A percentile compares a stretch with the other conserved stretches of the same genome.
Conservation (phyloP, 2,329 filamentous ascomycete species). For the Thelonectria discophora region DNA sequence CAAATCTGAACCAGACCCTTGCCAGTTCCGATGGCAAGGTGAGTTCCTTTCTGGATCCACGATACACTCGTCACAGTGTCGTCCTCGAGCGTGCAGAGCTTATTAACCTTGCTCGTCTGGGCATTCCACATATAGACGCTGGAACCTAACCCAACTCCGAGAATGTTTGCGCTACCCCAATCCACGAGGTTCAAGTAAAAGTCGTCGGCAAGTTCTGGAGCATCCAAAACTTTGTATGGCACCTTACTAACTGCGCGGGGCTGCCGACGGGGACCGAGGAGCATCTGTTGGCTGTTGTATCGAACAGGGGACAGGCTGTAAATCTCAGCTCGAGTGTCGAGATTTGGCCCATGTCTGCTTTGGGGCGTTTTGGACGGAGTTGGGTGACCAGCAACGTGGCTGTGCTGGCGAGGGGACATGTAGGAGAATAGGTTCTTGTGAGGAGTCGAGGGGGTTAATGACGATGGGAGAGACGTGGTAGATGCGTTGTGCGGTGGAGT, state of each 20-base stretch:
- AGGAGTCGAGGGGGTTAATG: conserved; percentile 89
- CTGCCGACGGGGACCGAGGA: conserved; percentile 88
- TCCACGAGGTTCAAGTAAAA: conserved; percentile 98
- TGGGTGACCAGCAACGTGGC: conserved; percentile 78
- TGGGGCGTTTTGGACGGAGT: conserved; percentile 91
- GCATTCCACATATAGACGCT: conserved; percentile 99
- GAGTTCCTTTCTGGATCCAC: conserved; percentile 98
- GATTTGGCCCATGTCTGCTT: conserved; percentile 84
- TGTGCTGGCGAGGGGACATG: conserved; percentile 77
- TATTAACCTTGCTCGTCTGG: conserved; percentile 87
- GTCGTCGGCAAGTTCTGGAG: conserved; percentile 93
- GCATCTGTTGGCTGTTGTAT: conserved; percentile 90
- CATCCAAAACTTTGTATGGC: conserved; percentile 96
- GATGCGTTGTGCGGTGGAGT: conserved; percentile 79
- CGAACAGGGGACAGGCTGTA: conserved; percentile 96
- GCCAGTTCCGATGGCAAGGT: conserved; percentile 92
- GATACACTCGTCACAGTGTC: conserved; percentile 96
- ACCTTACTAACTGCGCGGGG: conserved; percentile 94
- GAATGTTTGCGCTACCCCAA: conserved; percentile 94
- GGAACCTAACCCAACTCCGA: conserved; percentile 90
- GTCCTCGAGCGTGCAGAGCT: conserved; percentile 90
- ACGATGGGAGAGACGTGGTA: conserved; percentile 71
- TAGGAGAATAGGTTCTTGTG: conserved; percentile 98
- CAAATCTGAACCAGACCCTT: conserved; percentile 97
- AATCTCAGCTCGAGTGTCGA: conserved; percentile 90